Percentiles rank a stretch among this genome's conserved stretches.
These are phyloP conservation scores for Cladosporium cucumerinum DNA, from an alignment of 2,329 filamentous ascomycete species.

Conservation along the genomic window DNA sequence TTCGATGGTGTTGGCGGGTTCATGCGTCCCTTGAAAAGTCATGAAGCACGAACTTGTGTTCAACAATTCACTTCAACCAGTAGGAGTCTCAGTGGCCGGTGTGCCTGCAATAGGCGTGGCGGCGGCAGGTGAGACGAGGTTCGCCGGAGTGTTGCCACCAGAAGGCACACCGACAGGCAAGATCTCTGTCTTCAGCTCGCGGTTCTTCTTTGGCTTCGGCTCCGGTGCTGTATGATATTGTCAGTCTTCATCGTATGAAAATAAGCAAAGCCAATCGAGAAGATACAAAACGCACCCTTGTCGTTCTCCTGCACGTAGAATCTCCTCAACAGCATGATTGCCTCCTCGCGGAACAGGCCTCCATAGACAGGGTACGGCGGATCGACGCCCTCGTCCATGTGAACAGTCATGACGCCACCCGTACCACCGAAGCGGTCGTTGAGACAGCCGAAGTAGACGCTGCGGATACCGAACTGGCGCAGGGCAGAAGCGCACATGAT, in stretches of 20 bases:
- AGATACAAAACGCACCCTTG: conserved; percentile 58
- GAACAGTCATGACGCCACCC: conserved; percentile 85
- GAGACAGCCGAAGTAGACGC: conserved; percentile 90
- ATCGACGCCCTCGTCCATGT: conserved; percentile 72
- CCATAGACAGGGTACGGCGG: conserved; percentile 77
- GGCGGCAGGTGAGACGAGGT: conserved; percentile 1
- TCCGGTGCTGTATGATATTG: conserved; percentile 50
- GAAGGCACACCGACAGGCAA: conserved; percentile 40
- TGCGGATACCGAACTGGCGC: conserved; percentile 79
- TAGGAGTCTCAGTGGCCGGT: not conserved
- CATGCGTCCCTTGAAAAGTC: not conserved
- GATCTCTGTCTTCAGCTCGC: conserved; percentile 61
- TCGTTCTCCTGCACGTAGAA: conserved; percentile 99
- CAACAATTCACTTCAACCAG: not conserved
- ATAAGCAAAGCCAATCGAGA: too few species aligned
- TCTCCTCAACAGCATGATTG: conserved; percentile 83
- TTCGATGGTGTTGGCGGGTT: not conserved
- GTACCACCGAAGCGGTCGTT: conserved; percentile 98
- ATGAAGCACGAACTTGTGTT: not conserved
- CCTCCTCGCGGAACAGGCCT: conserved; percentile 85
- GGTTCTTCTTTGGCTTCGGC: conserved; percentile 61
- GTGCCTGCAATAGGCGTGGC: not conserved
- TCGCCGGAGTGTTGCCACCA: conserved; percentile 7
- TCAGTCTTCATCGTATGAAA: not conserved
- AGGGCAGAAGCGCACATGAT: conserved; percentile 97